phyloP scores from a whole-genome alignment of 2,329 filamentous ascomycete genomes.

The Echinosphaeria canescens region DNA sequence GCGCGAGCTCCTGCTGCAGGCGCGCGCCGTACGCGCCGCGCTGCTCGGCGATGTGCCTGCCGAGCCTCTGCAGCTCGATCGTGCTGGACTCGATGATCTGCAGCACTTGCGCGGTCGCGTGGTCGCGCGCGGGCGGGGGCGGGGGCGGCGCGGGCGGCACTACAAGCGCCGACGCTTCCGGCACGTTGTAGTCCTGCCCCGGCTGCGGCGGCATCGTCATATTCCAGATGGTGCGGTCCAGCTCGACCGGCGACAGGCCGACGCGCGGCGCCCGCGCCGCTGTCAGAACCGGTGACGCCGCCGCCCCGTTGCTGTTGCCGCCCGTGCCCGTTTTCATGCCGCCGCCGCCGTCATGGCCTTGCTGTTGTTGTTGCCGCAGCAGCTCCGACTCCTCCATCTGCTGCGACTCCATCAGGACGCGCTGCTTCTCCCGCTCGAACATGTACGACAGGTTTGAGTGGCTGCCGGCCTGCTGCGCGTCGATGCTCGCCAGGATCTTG shows the following conservation, averaged over 20 bases:
- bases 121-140: slow-evolving; percentile 3
- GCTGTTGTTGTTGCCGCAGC: too few species aligned
- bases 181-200: slow-evolving; percentile 7
- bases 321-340: too few species aligned
- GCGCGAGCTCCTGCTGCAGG: slow-evolving; percentile 8
- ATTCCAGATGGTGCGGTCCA: slow-evolving; percentile 8
- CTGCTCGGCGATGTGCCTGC: slow-evolving; percentile 6
- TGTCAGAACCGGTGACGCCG: too few species aligned
- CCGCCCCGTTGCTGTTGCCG: too few species aligned
- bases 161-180: too few species aligned
- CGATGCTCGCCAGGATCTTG: slow-evolving; percentile 10
- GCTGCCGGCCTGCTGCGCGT: slow-evolving; percentile 10
- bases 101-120: slow-evolving; percentile 4
- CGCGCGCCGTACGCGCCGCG: slow-evolving; percentile 4
- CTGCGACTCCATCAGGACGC: slow-evolving; percentile 8
- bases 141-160: slow-evolving; percentile 2
- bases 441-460: slow-evolving; percentile 11
- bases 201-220: slow-evolving; percentile 7
- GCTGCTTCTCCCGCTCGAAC: slow-evolving; percentile 12
- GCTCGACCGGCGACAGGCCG: slow-evolving; percentile 6
- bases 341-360: too few species aligned
- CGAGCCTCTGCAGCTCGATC: slow-evolving; percentile 6
- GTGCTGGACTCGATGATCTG: slow-evolving; percentile 3
- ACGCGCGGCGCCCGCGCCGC: background rate
- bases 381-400: slow-evolving; percentile 1